Base-by-base conservation (phyloP, 345 rosid species). In the Dimocarpus longan region DNA sequence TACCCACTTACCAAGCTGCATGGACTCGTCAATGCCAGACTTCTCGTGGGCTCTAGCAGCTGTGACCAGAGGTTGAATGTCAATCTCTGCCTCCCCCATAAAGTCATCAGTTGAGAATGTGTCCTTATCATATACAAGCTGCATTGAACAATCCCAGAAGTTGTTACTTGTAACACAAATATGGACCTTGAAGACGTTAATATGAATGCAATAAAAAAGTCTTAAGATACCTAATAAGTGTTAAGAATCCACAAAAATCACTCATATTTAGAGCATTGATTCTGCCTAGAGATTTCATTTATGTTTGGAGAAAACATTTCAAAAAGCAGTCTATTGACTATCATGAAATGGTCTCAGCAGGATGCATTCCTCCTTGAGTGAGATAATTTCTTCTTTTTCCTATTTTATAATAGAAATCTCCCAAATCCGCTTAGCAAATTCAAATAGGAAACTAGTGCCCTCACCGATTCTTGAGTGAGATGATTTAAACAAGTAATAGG, bases 11-110 rank as follows among this genome's bases (percentile, higher is more conserved):
- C 98, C 95, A 1, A 95, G 91, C 82, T 88, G 93, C 84, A 84
- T 89, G 4, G 98, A 73, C 75, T 91, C 95, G 0, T 54, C 56
- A 54, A 88, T 83, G 44, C 84, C 79, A 13, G 92, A 92, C 8
- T 68, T 79, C 86, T 96, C 97, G 28, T 82, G 85, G 32, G 95
- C 97, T 87, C 85, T 90, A 22, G 99, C 98, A n/a, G 95, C 94
- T 66, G 86, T 46, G 28, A 96, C 87, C 73, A 96, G 87, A 8
- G 98, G 94, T 81, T 96, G 97, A 76, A 94, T 96, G 87, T 96
- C 98, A n/a, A 96, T 93, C 86, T 96, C 98, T 0, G 98, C 95
- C 72, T 93, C 98, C 50, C 99, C 99, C 98, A 94, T 96, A 80
- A 94, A 96, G 87, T 96, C 98, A 76, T 96, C 97, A 0, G 91